A percentile compares a stretch with the other conserved stretches of the same genome.
Evolutionary conservation across 1,284 basidiomycete genomes (phyloP).

Genomic region (Malassezia sp.): DNA sequence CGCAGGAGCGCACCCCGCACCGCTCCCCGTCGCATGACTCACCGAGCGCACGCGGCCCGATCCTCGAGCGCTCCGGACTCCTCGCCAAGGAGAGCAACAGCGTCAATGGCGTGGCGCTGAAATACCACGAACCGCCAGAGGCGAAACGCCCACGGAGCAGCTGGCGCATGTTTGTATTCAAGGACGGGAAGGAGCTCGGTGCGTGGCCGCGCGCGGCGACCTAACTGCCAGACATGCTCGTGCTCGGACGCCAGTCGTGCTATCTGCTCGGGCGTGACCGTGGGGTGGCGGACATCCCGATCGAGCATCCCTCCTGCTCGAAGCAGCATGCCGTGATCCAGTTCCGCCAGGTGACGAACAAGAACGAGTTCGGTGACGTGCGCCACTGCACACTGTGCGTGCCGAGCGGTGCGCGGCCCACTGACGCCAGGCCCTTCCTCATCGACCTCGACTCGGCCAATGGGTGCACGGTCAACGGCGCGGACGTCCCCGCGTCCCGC

Average conservation of each 20-base stretch:
- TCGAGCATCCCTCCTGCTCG: slow-evolving; percentile 92
- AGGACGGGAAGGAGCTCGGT: slow-evolving; percentile 84
- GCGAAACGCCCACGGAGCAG: slow-evolving; percentile 76
- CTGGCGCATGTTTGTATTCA: slow-evolving; percentile 96
- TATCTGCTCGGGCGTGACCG: slow-evolving; percentile 86
- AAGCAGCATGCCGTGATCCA: slow-evolving; percentile 98
- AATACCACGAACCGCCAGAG: slow-evolving; percentile 98
- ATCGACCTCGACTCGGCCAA: slow-evolving; percentile 97
- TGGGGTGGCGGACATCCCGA: slow-evolving; percentile 58
- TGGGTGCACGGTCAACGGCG: slow-evolving; percentile 78
- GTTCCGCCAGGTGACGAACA: slow-evolving; percentile 71
- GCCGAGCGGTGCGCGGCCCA: too few species aligned
- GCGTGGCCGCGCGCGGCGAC: slow-evolving; percentile 47
- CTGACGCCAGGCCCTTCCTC: slow-evolving; percentile 49
- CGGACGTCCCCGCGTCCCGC: slow-evolving; percentile 68
- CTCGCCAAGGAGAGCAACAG: slow-evolving; percentile 65
- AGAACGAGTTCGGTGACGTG: slow-evolving; percentile 72
- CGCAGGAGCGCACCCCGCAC: not conserved
- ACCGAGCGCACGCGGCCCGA: slow-evolving; percentile 51
- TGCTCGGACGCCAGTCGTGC: slow-evolving; percentile 62
- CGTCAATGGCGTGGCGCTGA: slow-evolving; percentile 73
- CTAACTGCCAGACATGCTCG: slow-evolving; percentile 24
- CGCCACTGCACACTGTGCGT: slow-evolving; percentile 49
- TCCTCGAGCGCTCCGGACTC: slow-evolving; percentile 75
- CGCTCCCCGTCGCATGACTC: not conserved